A percentile compares a stretch with the other conserved stretches of the same genome.
These are phyloP conservation scores for Penicillium sp. DNA, from an alignment of 2,329 filamentous ascomycete species.

Conservation along the genomic window DNA sequence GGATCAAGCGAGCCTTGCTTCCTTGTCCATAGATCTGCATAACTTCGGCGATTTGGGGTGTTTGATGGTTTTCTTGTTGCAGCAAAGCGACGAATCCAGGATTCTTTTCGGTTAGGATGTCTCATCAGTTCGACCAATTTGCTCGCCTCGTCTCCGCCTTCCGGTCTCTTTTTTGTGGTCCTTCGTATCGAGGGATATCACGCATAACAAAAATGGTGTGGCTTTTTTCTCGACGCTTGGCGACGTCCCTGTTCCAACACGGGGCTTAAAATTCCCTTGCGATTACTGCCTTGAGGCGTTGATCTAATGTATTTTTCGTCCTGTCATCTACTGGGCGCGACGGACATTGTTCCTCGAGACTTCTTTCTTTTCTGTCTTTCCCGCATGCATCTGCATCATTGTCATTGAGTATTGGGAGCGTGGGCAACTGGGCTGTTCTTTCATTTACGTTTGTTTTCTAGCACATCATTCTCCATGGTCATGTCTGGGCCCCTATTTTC, in stretches of 20 bases:
- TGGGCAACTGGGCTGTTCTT: slow-evolving; percentile 22
- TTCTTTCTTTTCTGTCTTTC: slow-evolving; percentile 15
- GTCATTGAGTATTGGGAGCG: slow-evolving; percentile 28
- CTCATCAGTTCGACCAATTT: neutral
- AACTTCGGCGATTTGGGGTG: slow-evolving; percentile 20
- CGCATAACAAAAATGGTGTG: slow-evolving; percentile 13
- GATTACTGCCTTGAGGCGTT: slow-evolving; percentile 5
- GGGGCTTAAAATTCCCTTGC: neutral
- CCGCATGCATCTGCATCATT: slow-evolving; percentile 28
- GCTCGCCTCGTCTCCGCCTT: slow-evolving; percentile 8
- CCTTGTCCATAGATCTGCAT: slow-evolving; percentile 27
- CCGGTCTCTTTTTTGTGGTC: slow-evolving; percentile 12
- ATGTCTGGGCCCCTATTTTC: slow-evolving; percentile 22
- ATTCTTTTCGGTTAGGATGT: neutral
- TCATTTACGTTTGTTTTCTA: slow-evolving; percentile 27
- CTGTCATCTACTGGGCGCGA: slow-evolving; percentile 10
- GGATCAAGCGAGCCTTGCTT: slow-evolving; percentile 10
- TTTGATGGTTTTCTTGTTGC: slow-evolving; percentile 13
- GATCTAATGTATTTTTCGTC: slow-evolving; percentile 22
- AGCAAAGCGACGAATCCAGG: slow-evolving; percentile 1
- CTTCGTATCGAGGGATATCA: neutral
- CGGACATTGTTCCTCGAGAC: slow-evolving; percentile 14
- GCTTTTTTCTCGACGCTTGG: slow-evolving; percentile 9
- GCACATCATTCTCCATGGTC: slow-evolving; percentile 26
- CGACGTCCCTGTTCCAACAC: neutral